phyloP scores from a whole-genome alignment of 148 eudicot genomes.

The Cornus controversa region DNA sequence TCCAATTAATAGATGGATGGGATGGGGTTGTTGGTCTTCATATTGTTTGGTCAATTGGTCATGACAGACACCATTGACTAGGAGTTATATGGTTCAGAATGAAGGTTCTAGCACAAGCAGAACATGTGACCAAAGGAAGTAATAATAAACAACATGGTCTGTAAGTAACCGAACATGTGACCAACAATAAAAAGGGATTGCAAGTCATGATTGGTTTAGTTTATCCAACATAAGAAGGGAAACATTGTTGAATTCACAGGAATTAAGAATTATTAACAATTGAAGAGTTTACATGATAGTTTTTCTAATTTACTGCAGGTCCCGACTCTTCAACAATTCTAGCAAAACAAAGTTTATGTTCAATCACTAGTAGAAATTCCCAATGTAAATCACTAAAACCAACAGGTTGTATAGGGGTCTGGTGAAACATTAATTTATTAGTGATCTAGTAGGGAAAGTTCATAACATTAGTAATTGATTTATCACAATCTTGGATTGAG shows the following conservation, averaged over 20 bases:
- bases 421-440: not conserved
- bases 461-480: not conserved
- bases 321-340: not conserved
- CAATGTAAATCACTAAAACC: too few species aligned
- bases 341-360: not conserved
- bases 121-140: not conserved
- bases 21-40: too few species aligned
- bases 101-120: too few species aligned
- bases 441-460: not conserved
- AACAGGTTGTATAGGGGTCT: too few species aligned
- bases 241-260: not conserved
- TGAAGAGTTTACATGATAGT: not conserved
- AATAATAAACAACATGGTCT: not conserved
- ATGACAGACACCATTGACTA: too few species aligned
- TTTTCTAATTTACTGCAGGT: not conserved
- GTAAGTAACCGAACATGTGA: not conserved
- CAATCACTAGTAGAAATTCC: too few species aligned
- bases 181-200: not conserved
- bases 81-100: too few species aligned
- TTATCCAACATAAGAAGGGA: not conserved
- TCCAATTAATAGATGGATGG: too few species aligned
- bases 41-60: too few species aligned
- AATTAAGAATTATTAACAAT: not conserved
- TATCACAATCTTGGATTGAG: not conserved
- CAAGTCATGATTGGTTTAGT: not conserved